Conservation (phyloP, 192 early-diverging fungal species). For the Phycomyces nitens region DNA sequence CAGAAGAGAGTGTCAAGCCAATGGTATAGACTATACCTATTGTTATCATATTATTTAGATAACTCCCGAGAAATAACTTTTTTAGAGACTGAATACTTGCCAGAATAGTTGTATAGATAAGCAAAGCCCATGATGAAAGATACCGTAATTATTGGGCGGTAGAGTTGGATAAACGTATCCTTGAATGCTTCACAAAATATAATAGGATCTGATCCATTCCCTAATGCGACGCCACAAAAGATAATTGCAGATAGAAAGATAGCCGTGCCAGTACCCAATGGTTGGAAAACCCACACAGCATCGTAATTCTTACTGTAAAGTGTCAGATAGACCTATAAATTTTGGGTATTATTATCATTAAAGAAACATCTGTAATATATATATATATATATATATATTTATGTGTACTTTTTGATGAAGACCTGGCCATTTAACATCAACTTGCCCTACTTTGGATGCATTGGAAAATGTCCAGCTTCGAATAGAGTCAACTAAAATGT, state of each 20-base stretch:
- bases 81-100: too few species aligned
- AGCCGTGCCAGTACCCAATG: constrained; percentile 36
- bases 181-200: constrained; percentile 19
- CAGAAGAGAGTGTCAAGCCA: constrained; percentile 32
- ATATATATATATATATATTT: too few species aligned
- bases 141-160: constrained; percentile 29
- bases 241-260: constrained; percentile 24
- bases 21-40: constrained; percentile 32
- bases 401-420: constrained; percentile 16
- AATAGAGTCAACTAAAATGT: too few species aligned
- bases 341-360: too few species aligned
- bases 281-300: constrained; percentile 37
- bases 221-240: constrained; percentile 20
- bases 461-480: constrained; percentile 31
- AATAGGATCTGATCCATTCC: constrained; percentile 14
- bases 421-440: constrained; percentile 28
- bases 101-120: constrained; percentile 37
- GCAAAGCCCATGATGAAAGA: constrained; percentile 38
- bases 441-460: constrained; percentile 12
- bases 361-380: too few species aligned
- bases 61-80: too few species aligned
- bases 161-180: constrained; percentile 24
- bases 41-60: too few species aligned
- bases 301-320: constrained; percentile 30
- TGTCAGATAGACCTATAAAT: constrained; percentile 35